Evolutionary conservation across 1,139 yeast species (phyloP).

Genomic region (Candida sp.): DNA sequence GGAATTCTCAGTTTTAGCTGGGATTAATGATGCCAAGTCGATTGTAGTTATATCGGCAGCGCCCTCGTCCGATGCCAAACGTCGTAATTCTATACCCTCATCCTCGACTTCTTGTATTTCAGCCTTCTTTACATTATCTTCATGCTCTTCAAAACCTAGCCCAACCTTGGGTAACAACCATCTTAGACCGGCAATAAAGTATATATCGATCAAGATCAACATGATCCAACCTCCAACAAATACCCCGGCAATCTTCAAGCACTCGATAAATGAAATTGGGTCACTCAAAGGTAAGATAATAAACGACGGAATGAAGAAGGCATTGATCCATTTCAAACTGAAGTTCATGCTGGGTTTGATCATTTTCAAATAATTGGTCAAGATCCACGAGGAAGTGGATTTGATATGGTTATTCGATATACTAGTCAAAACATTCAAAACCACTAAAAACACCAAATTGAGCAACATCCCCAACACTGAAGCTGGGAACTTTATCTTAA

Average conservation of each 20-base stretch:
- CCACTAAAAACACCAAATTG: constrained; percentile 47
- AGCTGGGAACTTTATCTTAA: constrained; percentile 63
- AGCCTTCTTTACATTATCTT: constrained; percentile 10
- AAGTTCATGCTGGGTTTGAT: constrained; percentile 69
- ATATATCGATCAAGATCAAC: constrained; percentile 45
- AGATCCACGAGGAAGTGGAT: constrained; percentile 25
- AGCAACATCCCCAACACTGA: constrained; percentile 76
- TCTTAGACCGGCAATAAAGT: constrained; percentile 30
- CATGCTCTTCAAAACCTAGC: constrained; percentile 10
- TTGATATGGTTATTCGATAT: constrained; percentile 16
- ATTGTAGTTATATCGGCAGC: constrained; percentile 36
- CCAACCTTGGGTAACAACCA: constrained; percentile 18
- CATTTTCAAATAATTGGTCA: constrained; percentile 40
- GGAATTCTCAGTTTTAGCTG: constrained; percentile 13
- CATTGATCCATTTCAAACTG: constrained; percentile 72
- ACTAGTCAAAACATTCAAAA: constrained; percentile 20
- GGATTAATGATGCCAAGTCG: constrained; percentile 19
- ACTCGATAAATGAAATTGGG: constrained; percentile 62
- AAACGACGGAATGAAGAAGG: constrained; percentile 76
- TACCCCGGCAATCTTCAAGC: constrained; percentile 70
- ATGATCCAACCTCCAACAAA: constrained; percentile 61
- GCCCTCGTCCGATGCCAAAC: constrained; percentile 11
- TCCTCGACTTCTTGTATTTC: constrained; percentile 15
- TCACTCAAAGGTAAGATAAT: constrained; percentile 66
- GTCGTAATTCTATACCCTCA: constrained; percentile 18